Evolutionary conservation across 352 stramenopile species (phyloP).

Genomic region (Globisporangium heterothallicum): DNA sequence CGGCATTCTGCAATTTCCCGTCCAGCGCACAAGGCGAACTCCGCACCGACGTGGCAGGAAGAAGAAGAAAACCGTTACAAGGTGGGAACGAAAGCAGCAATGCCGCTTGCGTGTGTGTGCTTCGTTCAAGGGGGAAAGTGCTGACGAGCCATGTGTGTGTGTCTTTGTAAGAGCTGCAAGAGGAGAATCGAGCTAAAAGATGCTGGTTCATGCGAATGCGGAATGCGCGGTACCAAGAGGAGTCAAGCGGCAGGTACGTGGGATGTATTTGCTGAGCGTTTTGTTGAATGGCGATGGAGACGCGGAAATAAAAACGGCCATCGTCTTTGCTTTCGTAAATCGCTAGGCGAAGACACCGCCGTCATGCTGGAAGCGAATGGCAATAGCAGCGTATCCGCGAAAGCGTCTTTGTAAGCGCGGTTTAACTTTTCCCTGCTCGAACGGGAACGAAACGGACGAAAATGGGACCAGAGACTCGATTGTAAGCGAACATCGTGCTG

Average conservation of each 20-base stretch:
- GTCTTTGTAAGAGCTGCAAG: neutral
- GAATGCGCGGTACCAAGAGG: neutral
- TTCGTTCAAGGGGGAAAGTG: neutral
- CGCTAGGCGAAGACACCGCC: neutral
- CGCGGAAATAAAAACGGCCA: too few species aligned
- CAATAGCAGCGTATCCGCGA: neutral
- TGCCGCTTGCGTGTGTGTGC: neutral
- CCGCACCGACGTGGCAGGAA: too few species aligned
- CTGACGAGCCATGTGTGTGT: neutral
- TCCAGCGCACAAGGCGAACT: neutral
- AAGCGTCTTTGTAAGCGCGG: neutral
- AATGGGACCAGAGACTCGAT: neutral
- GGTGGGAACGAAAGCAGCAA: neutral
- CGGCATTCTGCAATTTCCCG: conserved; percentile 9
- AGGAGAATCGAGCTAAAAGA: neutral
- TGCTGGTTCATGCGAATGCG: neutral
- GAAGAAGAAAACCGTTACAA: neutral
- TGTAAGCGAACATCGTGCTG: neutral
- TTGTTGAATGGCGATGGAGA: too few species aligned
- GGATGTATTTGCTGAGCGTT: too few species aligned
- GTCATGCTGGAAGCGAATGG: neutral
- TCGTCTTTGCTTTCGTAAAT: neutral
- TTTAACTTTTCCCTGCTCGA: neutral
- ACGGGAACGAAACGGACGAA: neutral
- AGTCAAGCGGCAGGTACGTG: neutral